Conservation (phyloP, 2,329 filamentous ascomycete genomes). For the Trichoderma brevicompactum region DNA sequence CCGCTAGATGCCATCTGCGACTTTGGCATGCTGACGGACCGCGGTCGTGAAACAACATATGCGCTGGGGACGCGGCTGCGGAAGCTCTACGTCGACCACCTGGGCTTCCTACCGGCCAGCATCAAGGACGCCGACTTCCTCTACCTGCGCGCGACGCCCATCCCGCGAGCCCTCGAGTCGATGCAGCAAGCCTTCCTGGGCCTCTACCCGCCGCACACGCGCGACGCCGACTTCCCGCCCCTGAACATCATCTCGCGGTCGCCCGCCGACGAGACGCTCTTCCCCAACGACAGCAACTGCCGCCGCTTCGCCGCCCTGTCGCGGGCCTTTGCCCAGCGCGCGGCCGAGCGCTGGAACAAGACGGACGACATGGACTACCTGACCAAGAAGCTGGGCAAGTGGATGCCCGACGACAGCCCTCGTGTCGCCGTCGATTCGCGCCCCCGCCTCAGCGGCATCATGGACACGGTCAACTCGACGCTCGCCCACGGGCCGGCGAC, state of each 20-base stretch:
- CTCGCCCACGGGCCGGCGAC: conserved; percentile 77
- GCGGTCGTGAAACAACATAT: conserved; percentile 72
- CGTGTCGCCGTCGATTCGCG: conserved; percentile 81
- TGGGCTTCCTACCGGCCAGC: conserved; percentile 68
- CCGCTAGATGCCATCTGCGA: conserved; percentile 83
- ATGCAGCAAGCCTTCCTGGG: conserved; percentile 76
- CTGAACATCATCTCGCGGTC: conserved; percentile 69
- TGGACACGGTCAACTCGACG: conserved; percentile 92
- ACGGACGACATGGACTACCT: conserved; percentile 83
- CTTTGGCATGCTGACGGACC: conserved; percentile 75
- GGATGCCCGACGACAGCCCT: conserved; percentile 74
- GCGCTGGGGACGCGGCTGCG: conserved; percentile 70
- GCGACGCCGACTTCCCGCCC: conserved; percentile 55
- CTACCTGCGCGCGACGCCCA: conserved; percentile 74
- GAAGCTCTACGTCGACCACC: conserved; percentile 73
- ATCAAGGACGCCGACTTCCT: conserved; percentile 64
- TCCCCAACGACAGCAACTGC: conserved; percentile 77
- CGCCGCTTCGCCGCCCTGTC: conserved; percentile 71
- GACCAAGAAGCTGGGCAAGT: conserved; percentile 75
- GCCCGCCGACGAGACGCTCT: conserved; percentile 74
- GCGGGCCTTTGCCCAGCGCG: conserved; percentile 71
- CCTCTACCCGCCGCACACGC: conserved; percentile 66
- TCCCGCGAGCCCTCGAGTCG: conserved; percentile 76
- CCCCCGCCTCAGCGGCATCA: conserved; percentile 84
- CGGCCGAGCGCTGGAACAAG: conserved; percentile 74